A percentile compares a stretch with the other conserved stretches of the same genome.
Conservation (phyloP, 129 eudicot genomes). For the Flaveria bidentis region DNA sequence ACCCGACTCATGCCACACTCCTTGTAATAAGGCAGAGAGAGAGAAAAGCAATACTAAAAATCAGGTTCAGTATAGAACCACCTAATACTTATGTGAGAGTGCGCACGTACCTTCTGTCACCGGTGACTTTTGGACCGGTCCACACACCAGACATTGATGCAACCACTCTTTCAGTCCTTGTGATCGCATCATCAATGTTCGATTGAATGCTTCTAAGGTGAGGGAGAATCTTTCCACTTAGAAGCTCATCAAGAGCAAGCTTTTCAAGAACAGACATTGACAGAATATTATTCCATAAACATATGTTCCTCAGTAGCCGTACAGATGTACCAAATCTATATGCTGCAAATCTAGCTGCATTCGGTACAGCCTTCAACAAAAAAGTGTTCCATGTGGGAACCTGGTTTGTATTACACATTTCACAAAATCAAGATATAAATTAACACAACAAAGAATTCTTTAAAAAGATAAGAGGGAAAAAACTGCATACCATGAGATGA, state of each 20-base stretch:
- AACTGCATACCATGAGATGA: conserved; percentile 56
- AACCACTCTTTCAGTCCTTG: conserved; percentile 74
- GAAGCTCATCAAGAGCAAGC: conserved; percentile 81
- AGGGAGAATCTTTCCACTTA: conserved; percentile 78
- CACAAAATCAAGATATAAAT: conserved; percentile 15
- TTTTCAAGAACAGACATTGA: conserved; percentile 71
- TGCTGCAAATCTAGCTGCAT: conserved; percentile 84
- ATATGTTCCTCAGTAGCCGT: conserved; percentile 81
- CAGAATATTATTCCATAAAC: conserved; percentile 77
- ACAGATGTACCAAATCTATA: conserved; percentile 83
- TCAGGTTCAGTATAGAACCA: neutral
- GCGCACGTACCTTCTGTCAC: conserved; percentile 53
- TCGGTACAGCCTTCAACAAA: conserved; percentile 83
- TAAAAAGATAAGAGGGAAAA: too few species aligned
- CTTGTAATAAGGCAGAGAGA: too few species aligned
- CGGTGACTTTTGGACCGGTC: conserved; percentile 69
- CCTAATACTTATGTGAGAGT: neutral
- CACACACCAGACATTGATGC: conserved; percentile 80
- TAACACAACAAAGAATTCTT: neutral
- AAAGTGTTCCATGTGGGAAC: conserved; percentile 87
- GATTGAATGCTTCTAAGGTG: conserved; percentile 82
- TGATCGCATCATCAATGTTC: conserved; percentile 74
- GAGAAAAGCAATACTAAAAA: too few species aligned
- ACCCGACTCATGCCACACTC: too few species aligned
- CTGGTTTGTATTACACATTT: conserved; percentile 32